Base-by-base conservation (phyloP, 495 filamentous ascomycete species). In the Cenococcum geophilum region DNA sequence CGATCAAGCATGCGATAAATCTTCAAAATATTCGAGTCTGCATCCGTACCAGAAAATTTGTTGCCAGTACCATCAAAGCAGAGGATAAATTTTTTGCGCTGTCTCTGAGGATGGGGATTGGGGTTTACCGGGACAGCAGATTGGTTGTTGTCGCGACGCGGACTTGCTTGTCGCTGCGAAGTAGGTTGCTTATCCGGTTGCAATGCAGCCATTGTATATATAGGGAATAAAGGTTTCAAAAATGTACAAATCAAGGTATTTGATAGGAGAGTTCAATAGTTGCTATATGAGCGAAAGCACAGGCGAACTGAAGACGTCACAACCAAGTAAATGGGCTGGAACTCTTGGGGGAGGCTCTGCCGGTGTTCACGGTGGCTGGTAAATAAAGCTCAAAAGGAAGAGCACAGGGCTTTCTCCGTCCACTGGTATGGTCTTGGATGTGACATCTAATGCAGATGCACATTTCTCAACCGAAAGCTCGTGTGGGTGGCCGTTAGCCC, bases 1-100 rank as follows among this genome's bases (percentile, higher is more conserved):
- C 82, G 80, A 60, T 85, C 80, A 5, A 87, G 70, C 78, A 86
- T 85, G 11, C 82, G 73, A 55, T 86, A 96, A 25, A 96, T 91
- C 72, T 95, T 96, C 48, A 96, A 75, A 59, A 95, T 91, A 71
- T 93, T 95, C 69, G 88, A 93, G 69, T 95, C 89, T 9, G 83
- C 83, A 52, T 87, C 84, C 68, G 89, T 87, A 10, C 91, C 89
- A 32, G 79, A 78, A 68, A 93, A 95, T 65, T 91, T 89, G 68
- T 95, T 93, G 1, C 90, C 90, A 0, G 91, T 95, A 23, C 91
- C 91, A 70, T 96, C 91, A 60, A 95, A 95, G 67, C 90, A 95
- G 4, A 95, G 76, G 18, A 96, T 83, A 50, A 95, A 79, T 59
- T 81, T 79, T 70, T 76, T 80, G 4, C 75, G 76, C 32, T 49